A percentile compares a stretch with the other conserved stretches of the same genome.
Conservation (phyloP, 2,329 filamentous ascomycete genomes). For the Lasiodiplodia gonubiensis region DNA sequence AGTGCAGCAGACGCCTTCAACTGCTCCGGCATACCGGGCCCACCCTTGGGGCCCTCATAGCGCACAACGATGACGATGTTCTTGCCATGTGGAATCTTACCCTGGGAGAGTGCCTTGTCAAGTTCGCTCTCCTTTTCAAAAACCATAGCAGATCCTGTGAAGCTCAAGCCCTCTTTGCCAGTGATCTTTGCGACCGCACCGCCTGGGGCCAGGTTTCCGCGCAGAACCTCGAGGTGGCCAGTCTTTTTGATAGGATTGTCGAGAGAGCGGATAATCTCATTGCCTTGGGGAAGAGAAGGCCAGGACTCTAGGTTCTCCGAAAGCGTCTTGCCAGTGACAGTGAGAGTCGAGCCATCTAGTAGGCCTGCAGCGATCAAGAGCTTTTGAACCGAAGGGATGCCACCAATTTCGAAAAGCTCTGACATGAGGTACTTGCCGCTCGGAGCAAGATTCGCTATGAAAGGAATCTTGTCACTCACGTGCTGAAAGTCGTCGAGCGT, state of each 20-base stretch:
- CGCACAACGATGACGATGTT: constrained; percentile 89
- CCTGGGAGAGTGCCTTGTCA: constrained; percentile 72
- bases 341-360: constrained; percentile 78
- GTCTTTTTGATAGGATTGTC: constrained; percentile 83
- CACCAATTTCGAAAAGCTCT: constrained; percentile 84
- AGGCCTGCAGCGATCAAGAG: constrained; percentile 77
- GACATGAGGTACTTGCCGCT: constrained; percentile 86
- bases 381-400: constrained; percentile 85
- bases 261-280: constrained; percentile 82
- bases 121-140: constrained; percentile 87
- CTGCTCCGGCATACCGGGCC: constrained; percentile 96
- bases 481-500: constrained; percentile 83
- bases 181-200: constrained; percentile 96
- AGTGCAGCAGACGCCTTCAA: constrained; percentile 86
- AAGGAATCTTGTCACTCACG: constrained; percentile 81
- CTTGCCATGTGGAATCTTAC: constrained; percentile 73
- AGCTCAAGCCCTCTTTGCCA: constrained; percentile 86
- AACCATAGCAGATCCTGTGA: constrained; percentile 79
- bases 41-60: constrained; percentile 92
- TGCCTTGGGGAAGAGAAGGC: constrained; percentile 77
- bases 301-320: constrained; percentile 79
- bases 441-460: constrained; percentile 84
- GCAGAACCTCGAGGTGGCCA: constrained; percentile 87
- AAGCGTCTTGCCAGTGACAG: constrained; percentile 83
- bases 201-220: constrained; percentile 84